Evolutionary conservation across 768 basidiomycete genomes (phyloP).

Genomic region (Amanita pseudoporphyria): DNA sequence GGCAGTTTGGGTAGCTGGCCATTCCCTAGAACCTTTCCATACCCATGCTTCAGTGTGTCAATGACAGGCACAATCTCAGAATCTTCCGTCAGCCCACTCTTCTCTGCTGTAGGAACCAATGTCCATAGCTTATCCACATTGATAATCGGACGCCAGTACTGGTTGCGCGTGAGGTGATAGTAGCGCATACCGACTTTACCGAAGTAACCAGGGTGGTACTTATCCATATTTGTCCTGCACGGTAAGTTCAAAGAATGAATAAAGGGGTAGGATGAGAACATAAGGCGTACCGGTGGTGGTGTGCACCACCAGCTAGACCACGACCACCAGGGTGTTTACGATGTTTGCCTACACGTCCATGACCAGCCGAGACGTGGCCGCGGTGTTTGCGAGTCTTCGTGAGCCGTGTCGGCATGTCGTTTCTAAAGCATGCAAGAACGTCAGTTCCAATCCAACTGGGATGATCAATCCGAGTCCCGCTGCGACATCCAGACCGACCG

Average conservation of each 20-base stretch:
- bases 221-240: conserved; percentile 88
- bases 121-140: conserved; percentile 98
- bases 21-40: conserved; percentile 93
- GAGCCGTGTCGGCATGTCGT: conserved; percentile 86
- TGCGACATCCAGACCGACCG: conserved; percentile 37
- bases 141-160: conserved; percentile 90
- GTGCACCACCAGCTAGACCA: conserved; percentile 99
- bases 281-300: conserved; percentile 86
- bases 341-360: conserved; percentile 99
- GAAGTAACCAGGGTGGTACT: conserved; percentile 99
- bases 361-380: conserved; percentile 98
- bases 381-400: conserved; percentile 98
- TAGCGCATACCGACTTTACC: conserved; percentile 99
- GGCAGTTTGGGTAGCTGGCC: conserved; percentile 87
- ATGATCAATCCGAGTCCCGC: conserved; percentile 8
- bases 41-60: conserved; percentile 75
- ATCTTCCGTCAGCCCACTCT: conserved; percentile 58
- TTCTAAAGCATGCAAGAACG: conserved; percentile 18
- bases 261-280: neutral
- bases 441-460: conserved; percentile 14
- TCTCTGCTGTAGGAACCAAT: conserved; percentile 80
- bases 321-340: conserved; percentile 99
- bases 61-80: conserved; percentile 92
- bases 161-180: conserved; percentile 92
- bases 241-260: neutral